These are phyloP conservation scores for Claviceps digitariae DNA, from an alignment of 2,329 filamentous ascomycete genomes.

Conservation along the genomic window DNA sequence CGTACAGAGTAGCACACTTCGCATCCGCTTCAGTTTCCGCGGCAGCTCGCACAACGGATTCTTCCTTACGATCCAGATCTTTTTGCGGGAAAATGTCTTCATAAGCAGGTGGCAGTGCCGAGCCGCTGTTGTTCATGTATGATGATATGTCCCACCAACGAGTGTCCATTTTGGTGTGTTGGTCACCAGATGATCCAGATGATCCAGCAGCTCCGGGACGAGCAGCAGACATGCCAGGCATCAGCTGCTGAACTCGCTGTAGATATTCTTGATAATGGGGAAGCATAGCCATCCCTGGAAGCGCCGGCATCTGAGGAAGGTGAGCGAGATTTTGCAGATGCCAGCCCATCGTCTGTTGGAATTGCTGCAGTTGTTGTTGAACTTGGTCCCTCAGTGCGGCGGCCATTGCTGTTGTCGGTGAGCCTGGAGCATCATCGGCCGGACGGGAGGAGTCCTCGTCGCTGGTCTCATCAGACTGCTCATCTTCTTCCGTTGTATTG, in stretches of 20 bases:
- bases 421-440: conserved; percentile 25
- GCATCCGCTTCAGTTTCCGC: conserved; percentile 44
- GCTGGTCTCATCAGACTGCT: conserved; percentile 20
- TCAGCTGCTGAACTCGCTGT: conserved; percentile 54
- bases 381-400: conserved; percentile 62
- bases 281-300: conserved; percentile 47
- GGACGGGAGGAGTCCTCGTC: conserved; percentile 27
- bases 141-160: conserved; percentile 59
- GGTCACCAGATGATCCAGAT: conserved; percentile 17
- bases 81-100: conserved; percentile 60
- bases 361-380: conserved; percentile 58
- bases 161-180: conserved; percentile 31
- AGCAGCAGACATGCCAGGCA: conserved; percentile 47
- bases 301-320: conserved; percentile 39
- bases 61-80: conserved; percentile 40
- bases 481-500: conserved; percentile 15
- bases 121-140: conserved; percentile 28
- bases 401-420: conserved; percentile 48
- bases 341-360: conserved; percentile 57
- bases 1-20: conserved; percentile 41
- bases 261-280: conserved; percentile 61
- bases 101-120: conserved; percentile 57
- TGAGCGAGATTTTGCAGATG: conserved; percentile 45
- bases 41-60: conserved; percentile 42
- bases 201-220: conserved; percentile 40